These are phyloP conservation scores for Dimocarpus longan DNA, from an alignment of 345 rosid species.

Conservation along the genomic window DNA sequence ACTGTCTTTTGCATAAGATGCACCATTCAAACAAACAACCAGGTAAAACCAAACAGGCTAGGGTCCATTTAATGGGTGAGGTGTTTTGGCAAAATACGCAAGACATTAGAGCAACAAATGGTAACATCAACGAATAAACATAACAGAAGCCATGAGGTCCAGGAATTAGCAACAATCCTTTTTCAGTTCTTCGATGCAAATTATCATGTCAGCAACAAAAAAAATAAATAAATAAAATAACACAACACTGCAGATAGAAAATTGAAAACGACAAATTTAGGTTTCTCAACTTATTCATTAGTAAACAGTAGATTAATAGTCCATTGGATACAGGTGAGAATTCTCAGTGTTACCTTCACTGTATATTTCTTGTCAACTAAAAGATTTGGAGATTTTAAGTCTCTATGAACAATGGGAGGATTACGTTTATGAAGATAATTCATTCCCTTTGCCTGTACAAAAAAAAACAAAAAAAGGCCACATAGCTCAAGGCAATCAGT, in stretches of 20 bases:
- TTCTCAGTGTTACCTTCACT: conserved; percentile 62
- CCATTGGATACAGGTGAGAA: background rate
- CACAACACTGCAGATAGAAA: background rate
- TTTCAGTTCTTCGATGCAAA: background rate
- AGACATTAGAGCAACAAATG: background rate
- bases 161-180: background rate
- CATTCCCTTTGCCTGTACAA: conserved; percentile 95
- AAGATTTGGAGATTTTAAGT: conserved; percentile 96
- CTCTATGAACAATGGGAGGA: conserved; percentile 98
- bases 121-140: background rate
- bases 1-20: background rate
- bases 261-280: background rate
- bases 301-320: conserved; percentile 5
- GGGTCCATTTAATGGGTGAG: background rate
- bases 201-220: background rate
- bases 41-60: background rate
- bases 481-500: conserved; percentile 17
- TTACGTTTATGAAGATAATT: conserved; percentile 95
- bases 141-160: background rate
- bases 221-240: background rate
- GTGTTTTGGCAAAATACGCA: background rate
- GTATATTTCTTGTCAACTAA: conserved; percentile 97
- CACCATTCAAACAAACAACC: conserved; percentile 4
- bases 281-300: background rate
- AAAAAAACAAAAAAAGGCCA: conserved; percentile 18